A percentile compares a stretch with the other conserved stretches of the same genome.
Conservation (phyloP, 768 basidiomycete genomes). For the Trametes punicea region DNA sequence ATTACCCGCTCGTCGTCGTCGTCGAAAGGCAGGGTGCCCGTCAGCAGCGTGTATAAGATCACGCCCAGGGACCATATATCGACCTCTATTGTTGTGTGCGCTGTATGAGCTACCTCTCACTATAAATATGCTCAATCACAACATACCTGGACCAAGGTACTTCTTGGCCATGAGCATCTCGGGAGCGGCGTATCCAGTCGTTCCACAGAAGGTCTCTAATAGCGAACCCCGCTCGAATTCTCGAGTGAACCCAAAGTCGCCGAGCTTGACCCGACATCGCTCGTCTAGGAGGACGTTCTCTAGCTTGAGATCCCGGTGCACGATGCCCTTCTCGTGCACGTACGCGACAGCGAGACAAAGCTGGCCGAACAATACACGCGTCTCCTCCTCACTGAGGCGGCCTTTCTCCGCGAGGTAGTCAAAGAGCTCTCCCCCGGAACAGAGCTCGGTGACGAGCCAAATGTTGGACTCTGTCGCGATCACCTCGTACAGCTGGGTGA, state of each 20-base stretch:
- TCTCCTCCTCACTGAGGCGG: constrained; percentile 78
- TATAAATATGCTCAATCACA: not conserved
- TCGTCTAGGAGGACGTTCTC: constrained; percentile 94
- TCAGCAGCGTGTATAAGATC: constrained; percentile 86
- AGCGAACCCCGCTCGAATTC: constrained; percentile 77
- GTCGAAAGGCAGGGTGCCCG: constrained; percentile 88
- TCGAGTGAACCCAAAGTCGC: constrained; percentile 93
- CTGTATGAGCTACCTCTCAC: constrained; percentile 7
- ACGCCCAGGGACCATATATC: constrained; percentile 95
- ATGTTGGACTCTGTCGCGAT: constrained; percentile 94
- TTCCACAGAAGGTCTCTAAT: constrained; percentile 94
- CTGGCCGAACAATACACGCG: constrained; percentile 91
- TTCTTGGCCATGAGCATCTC: constrained; percentile 88
- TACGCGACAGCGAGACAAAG: constrained; percentile 91
- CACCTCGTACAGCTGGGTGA: constrained; percentile 96
- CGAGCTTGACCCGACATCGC: constrained; percentile 85
- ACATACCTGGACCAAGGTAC: constrained; percentile 85
- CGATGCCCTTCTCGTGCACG: constrained; percentile 88
- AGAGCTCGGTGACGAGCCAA: constrained; percentile 97
- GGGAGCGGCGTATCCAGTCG: constrained; percentile 89
- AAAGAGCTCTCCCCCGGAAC: constrained; percentile 95
- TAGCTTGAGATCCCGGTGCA: constrained; percentile 95
- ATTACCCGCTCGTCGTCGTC: constrained; percentile 84
- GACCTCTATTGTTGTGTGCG: constrained; percentile 58
- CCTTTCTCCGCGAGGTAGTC: constrained; percentile 98